Evolutionary conservation across 352 stramenopile species (phyloP).

Genomic region (Blastocystis hominis): DNA sequence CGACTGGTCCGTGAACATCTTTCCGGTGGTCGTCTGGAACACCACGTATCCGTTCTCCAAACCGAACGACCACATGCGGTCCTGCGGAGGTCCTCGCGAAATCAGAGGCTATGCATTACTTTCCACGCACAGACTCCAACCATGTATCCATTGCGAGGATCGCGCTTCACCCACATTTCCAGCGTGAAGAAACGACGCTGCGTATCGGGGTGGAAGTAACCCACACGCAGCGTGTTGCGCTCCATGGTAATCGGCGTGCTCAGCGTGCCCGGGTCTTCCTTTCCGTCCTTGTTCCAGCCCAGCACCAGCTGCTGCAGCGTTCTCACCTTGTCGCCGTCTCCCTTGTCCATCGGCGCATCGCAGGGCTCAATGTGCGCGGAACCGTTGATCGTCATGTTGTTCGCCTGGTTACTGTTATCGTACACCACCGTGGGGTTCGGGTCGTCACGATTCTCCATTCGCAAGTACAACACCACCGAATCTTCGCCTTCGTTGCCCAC

Average conservation of each 20-base stretch:
- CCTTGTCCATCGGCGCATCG: constrained; percentile 44
- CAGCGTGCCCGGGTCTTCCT: constrained; percentile 31
- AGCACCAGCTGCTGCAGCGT: constrained; percentile 28
- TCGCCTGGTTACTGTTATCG: constrained; percentile 50
- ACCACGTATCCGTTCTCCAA: constrained; percentile 55
- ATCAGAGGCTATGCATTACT: constrained; percentile 45
- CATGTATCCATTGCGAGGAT: constrained; percentile 44
- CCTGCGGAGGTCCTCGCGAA: constrained; percentile 17
- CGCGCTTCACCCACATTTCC: constrained; percentile 58
- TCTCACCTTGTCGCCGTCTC: constrained; percentile 55
- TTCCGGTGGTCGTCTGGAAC: constrained; percentile 26
- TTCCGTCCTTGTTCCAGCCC: constrained; percentile 57
- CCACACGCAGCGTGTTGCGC: constrained; percentile 37
- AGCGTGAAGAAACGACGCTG: constrained; percentile 55
- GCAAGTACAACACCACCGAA: constrained; percentile 41
- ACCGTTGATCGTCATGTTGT: constrained; percentile 54
- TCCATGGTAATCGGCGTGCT: constrained; percentile 42
- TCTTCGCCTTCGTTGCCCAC: constrained; percentile 57
- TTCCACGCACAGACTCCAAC: not conserved
- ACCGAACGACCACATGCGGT: constrained; percentile 53
- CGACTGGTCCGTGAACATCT: constrained; percentile 47
- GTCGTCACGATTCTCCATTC: constrained; percentile 52
- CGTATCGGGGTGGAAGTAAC: constrained; percentile 47
- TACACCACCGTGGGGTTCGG: not conserved
- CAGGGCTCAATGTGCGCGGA: not conserved